phyloP scores from a whole-genome alignment of 768 basidiomycete genomes.

The Suillus brevipes region DNA sequence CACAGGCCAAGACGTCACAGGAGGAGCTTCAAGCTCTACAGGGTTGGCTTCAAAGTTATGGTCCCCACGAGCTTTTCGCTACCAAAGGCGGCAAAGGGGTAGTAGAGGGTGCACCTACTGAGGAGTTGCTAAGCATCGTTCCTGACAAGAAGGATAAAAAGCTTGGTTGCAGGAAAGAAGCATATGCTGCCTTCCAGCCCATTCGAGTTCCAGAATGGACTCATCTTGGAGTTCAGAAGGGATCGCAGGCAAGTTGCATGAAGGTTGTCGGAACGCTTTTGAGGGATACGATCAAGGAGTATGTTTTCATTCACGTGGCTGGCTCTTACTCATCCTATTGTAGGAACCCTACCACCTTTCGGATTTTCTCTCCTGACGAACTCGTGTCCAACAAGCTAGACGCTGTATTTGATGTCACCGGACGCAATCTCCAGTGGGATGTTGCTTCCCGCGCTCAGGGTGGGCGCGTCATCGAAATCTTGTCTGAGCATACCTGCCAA shows the following conservation, averaged over 20 bases:
- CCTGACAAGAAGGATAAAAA: constrained; percentile 57
- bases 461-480: constrained; percentile 85
- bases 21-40: constrained; percentile 66
- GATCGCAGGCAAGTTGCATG: constrained; percentile 74
- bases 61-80: constrained; percentile 65
- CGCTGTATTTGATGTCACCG: constrained; percentile 65
- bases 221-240: constrained; percentile 49
- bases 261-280: constrained; percentile 62
- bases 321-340: not conserved
- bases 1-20: constrained; percentile 60
- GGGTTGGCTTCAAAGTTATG: constrained; percentile 75
- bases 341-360: constrained; percentile 76
- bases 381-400: constrained; percentile 87
- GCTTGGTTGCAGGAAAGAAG: constrained; percentile 70
- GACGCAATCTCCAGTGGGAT: constrained; percentile 89
- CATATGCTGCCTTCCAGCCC: constrained; percentile 60
- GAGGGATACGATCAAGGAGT: constrained; percentile 57
- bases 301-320: constrained; percentile 17
- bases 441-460: constrained; percentile 60
- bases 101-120: constrained; percentile 49
- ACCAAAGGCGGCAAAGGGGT: not conserved
- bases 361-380: constrained; percentile 92
- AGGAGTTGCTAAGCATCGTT: constrained; percentile 57
- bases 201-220: constrained; percentile 70
- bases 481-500: constrained; percentile 87